A percentile compares a stretch with the other conserved stretches of the same genome.
Evolutionary conservation across 169 alveolate species (phyloP).

Genomic region (Theileria annulata): DNA sequence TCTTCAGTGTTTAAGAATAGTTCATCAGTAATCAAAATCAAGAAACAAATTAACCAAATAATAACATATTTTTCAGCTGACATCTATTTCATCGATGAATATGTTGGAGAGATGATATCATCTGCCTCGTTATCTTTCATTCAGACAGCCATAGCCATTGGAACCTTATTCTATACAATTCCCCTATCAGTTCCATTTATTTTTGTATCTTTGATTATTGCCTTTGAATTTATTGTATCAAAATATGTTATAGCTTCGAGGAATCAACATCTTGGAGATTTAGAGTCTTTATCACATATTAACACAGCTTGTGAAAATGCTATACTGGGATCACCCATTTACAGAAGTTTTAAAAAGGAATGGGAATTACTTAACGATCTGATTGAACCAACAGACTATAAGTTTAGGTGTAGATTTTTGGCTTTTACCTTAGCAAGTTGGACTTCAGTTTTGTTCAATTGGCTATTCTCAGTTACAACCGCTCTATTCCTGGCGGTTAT

Average conservation of each 20-base stretch:
- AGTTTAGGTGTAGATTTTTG: slow-evolving; percentile 21
- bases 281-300: slow-evolving; percentile 33
- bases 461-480: neutral
- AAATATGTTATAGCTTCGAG: slow-evolving; percentile 27
- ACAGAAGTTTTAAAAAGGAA: slow-evolving; percentile 47
- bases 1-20: slow-evolving; percentile 32
- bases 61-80: slow-evolving; percentile 47
- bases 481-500: slow-evolving; percentile 5
- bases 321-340: slow-evolving; percentile 33
- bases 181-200: slow-evolving; percentile 32
- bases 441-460: slow-evolving; percentile 28
- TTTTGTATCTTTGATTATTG: neutral
- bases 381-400: slow-evolving; percentile 17
- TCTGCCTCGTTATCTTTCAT: slow-evolving; percentile 17
- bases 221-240: slow-evolving; percentile 2
- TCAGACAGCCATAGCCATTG: slow-evolving; percentile 13
- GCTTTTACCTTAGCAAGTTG: slow-evolving; percentile 20
- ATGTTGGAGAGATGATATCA: slow-evolving; percentile 17
- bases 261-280: slow-evolving; percentile 16
- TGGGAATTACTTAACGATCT: slow-evolving; percentile 17
- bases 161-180: slow-evolving; percentile 27
- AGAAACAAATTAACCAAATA: slow-evolving; percentile 17
- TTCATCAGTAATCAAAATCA: slow-evolving; percentile 4
- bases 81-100: slow-evolving; percentile 40
- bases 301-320: slow-evolving; percentile 41